Conservation (phyloP, 805 yeast genomes). For the Torulaspora quercuum region DNA sequence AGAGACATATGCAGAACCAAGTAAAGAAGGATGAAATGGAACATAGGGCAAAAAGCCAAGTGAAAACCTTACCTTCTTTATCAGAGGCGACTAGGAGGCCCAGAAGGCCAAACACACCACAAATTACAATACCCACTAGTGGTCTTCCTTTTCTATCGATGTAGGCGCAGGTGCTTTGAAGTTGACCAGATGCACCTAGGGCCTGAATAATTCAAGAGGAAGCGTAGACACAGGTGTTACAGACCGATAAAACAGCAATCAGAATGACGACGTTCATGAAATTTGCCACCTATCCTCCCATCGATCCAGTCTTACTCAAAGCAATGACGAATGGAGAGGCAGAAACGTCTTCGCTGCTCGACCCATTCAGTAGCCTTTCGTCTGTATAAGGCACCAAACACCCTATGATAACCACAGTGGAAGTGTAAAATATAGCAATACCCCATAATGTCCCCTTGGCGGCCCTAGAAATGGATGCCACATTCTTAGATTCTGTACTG, state of each 20-base stretch:
- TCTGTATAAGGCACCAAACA: constrained; percentile 69
- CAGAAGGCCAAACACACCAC: constrained; percentile 50
- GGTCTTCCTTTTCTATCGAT: constrained; percentile 56
- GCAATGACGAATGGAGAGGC: constrained; percentile 53
- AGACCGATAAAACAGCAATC: constrained; percentile 57
- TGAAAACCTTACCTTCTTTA: constrained; percentile 55
- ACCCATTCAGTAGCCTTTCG: constrained; percentile 44
- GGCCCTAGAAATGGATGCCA: constrained; percentile 59
- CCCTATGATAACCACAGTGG: constrained; percentile 53
- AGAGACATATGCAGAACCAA: constrained; percentile 71
- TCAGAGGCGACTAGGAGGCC: constrained; percentile 62
- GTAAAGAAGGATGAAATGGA: constrained; percentile 73
- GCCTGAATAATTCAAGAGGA: constrained; percentile 55
- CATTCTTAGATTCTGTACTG: constrained; percentile 42
- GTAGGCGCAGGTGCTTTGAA: constrained; percentile 47
- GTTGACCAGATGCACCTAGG: constrained; percentile 49
- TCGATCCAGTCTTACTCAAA: constrained; percentile 45
- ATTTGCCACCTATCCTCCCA: constrained; percentile 50
- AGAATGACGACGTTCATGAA: constrained; percentile 59
- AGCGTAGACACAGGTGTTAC: constrained; percentile 58
- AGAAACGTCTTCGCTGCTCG: constrained; percentile 38
- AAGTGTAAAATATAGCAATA: constrained; percentile 54
- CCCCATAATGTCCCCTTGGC: constrained; percentile 56
- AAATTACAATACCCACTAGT: constrained; percentile 44
- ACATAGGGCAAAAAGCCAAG: constrained; percentile 74